Conservation (phyloP, 805 yeast species). For the Hanseniaspora lindneri region DNA sequence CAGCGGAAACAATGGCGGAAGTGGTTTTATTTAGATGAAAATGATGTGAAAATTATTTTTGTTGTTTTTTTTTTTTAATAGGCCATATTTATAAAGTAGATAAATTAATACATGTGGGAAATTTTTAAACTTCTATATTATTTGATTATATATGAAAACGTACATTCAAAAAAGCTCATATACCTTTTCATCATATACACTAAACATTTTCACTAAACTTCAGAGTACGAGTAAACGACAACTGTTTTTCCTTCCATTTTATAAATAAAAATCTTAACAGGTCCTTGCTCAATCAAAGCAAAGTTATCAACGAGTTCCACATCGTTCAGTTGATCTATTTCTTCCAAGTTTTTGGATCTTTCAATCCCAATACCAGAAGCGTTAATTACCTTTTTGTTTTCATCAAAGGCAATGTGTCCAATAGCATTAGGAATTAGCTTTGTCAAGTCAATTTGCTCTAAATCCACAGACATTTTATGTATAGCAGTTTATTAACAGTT, state of each 20-base stretch:
- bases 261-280: slow-evolving; percentile 22
- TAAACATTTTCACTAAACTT: not conserved
- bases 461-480: slow-evolving; percentile 9
- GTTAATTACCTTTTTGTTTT: slow-evolving; percentile 25
- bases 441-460: slow-evolving; percentile 15
- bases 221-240: slow-evolving; percentile 21
- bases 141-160: not conserved
- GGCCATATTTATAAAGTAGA: no score
- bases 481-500: no score
- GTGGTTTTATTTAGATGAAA: slow-evolving; percentile 9
- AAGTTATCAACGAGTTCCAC: slow-evolving; percentile 23
- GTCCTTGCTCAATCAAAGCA: slow-evolving; percentile 21
- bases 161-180: not conserved
- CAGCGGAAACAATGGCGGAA: slow-evolving; percentile 17
- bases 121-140: no score
- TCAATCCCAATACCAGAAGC: slow-evolving; percentile 26
- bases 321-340: slow-evolving; percentile 22
- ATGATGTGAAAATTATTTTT: not conserved
- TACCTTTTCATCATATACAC: not conserved
- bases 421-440: slow-evolving; percentile 22
- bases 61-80: no score
- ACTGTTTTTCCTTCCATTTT: slow-evolving; percentile 24
- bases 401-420: slow-evolving; percentile 28
- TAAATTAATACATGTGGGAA: no score
- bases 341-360: slow-evolving; percentile 19